Base-by-base conservation (phyloP, 2,329 filamentous ascomycete genomes). In the Mollisia scopiformis region DNA sequence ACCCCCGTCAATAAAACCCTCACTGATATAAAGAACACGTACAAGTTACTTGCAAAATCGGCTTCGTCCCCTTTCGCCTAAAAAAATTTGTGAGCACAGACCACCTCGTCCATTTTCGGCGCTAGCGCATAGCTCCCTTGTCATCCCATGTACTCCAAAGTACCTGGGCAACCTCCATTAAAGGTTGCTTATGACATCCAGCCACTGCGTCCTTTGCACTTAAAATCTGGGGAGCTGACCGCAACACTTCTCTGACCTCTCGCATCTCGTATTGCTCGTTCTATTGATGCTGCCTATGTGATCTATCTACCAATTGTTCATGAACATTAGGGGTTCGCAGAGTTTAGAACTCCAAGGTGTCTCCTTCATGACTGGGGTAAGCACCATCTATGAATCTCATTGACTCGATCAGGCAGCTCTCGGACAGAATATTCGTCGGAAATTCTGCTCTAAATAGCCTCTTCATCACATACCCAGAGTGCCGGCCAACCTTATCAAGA, bases 21-120 rank as follows among this genome's bases (percentile, higher is more conserved):
- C n/a, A n/a, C n/a, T n/a, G n/a, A n/a, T n/a, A n/a, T n/a, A n/a
- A n/a, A n/a, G n/a, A n/a, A n/a, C n/a, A n/a, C n/a, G n/a, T n/a
- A n/a, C n/a, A n/a, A 57, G 55, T 57, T 28, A 25, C 55, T 57
- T 50, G 19, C 43, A 57, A 51, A 51, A 51, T 57, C 55, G 43
- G 55, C 46, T 51, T 57, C 46, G 46, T 19, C 28, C 41, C 55
- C 30, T 57, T 35, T 49, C 30, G 27, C 28, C 41, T 35, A 37
- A 57, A 57, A 57, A 50, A 37, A 51, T 39, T 57, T n/a, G 30
- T 57, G 55, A 57, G 55, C 55, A 57, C 43, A 57, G 55, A 57
- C 55, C 46, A 57, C 16, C 2, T 41, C 46, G 41, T 28, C 55
- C 46, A 41, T 51, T 39, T 55, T 57, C 37, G 30, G 54, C 39